These are phyloP conservation scores for Panaeolus cyanescens DNA, from an alignment of 768 basidiomycete species.

Conservation along the genomic window DNA sequence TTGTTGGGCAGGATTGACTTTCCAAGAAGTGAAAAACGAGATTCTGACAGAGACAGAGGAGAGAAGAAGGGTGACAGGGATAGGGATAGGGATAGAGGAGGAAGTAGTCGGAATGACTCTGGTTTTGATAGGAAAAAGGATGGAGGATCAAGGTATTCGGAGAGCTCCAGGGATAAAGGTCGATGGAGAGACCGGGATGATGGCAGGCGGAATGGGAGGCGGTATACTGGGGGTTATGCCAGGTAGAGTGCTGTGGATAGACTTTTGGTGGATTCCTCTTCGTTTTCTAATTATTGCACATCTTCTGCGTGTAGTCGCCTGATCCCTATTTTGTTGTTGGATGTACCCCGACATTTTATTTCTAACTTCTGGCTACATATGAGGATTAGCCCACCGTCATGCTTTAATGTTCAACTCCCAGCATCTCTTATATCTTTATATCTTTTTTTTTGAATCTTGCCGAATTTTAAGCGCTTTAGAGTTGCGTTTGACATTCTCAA, in stretches of 20 bases:
- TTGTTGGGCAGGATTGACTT: conserved; percentile 29
- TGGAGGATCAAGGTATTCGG: background rate
- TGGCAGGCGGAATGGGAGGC: conserved; percentile 34
- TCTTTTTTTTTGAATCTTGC: too few relatives aligned
- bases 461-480: too few relatives aligned
- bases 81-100: conserved; percentile 18
- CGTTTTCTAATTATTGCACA: background rate
- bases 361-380: too few relatives aligned
- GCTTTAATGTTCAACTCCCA: too few relatives aligned
- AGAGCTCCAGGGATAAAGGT: conserved; percentile 8
- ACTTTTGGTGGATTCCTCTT: background rate
- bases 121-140: background rate
- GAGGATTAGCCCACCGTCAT: too few relatives aligned
- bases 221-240: conserved; percentile 52
- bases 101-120: background rate
- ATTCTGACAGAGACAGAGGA: conserved; percentile 19
- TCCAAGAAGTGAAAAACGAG: conserved; percentile 14
- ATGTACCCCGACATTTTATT: too few relatives aligned
- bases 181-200: conserved; percentile 3
- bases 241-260: conserved; percentile 20
- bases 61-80: conserved; percentile 12
- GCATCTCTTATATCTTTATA: too few relatives aligned
- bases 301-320: too few relatives aligned
- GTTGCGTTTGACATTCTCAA: too few relatives aligned
- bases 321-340: too few relatives aligned